These are phyloP conservation scores for Myotisia sp. DNA, from an alignment of 2,329 filamentous ascomycete genomes.

Conservation along the genomic window DNA sequence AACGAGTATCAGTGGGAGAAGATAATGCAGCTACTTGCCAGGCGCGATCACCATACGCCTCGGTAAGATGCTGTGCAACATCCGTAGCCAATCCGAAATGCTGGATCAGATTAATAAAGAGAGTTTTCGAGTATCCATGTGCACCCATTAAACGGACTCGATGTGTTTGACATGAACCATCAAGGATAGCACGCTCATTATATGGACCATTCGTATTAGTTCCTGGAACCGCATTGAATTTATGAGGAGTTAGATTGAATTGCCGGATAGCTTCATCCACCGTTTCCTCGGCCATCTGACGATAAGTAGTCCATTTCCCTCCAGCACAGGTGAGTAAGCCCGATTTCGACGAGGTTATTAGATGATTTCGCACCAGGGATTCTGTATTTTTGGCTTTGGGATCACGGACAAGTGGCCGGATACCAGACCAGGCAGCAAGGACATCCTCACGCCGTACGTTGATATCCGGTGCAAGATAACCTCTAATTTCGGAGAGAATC, in stretches of 20 bases:
- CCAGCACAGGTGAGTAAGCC: constrained; percentile 74
- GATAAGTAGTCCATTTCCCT: constrained; percentile 87
- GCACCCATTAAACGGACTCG: constrained; percentile 67
- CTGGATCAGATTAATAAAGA: constrained; percentile 91
- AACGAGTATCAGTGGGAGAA: constrained; percentile 59
- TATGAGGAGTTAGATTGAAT: constrained; percentile 48
- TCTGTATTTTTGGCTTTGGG: constrained; percentile 75
- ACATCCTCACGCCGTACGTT: constrained; percentile 73
- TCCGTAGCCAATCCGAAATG: constrained; percentile 86
- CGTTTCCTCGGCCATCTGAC: constrained; percentile 82
- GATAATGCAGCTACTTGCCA: constrained; percentile 81
- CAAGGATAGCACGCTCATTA: constrained; percentile 55
- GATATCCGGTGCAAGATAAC: constrained; percentile 72
- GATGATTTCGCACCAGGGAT: constrained; percentile 73
- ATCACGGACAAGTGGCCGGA: constrained; percentile 72
- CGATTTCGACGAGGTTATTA: constrained; percentile 64
- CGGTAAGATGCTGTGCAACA: constrained; percentile 73
- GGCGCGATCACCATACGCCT: constrained; percentile 80
- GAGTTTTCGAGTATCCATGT: constrained; percentile 74
- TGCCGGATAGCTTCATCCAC: constrained; percentile 64
- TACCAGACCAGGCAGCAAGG: constrained; percentile 80
- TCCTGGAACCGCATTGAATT: constrained; percentile 46
- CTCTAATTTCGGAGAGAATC: constrained; percentile 71
- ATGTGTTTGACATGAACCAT: constrained; percentile 71
- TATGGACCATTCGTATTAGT: constrained; percentile 56